A percentile compares a stretch with the other conserved stretches of the same genome.
Conservation (phyloP, 179 eudicot genomes). For the Drosera spatulata region DNA sequence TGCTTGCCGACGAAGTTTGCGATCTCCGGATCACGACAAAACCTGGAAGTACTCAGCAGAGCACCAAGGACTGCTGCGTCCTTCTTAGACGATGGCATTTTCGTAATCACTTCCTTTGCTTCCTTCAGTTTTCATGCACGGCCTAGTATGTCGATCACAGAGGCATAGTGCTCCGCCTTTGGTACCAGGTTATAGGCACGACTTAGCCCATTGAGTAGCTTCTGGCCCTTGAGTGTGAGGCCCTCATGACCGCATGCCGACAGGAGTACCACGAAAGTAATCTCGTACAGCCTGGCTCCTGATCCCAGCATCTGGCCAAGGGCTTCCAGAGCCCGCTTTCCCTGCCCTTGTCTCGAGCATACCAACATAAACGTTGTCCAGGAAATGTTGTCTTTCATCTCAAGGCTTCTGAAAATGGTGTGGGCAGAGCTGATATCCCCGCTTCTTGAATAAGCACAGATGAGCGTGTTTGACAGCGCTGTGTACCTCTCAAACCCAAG, state of each 20-base stretch:
- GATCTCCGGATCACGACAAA: background rate
- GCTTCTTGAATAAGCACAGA: slow-evolving; percentile 6
- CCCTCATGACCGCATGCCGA: slow-evolving; percentile 11
- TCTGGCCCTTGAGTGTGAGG: slow-evolving; percentile 1
- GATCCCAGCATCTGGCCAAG: slow-evolving; percentile 5
- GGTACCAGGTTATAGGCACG: slow-evolving; percentile 5
- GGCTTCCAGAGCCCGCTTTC: background rate
- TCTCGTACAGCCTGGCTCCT: slow-evolving; percentile 3
- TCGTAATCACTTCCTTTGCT: background rate
- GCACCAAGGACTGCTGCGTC: slow-evolving; percentile 1
- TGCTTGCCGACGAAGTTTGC: background rate
- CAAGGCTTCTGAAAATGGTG: background rate
- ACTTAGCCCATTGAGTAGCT: slow-evolving; percentile 4
- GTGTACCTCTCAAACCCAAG: slow-evolving; percentile 6
- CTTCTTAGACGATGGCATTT: slow-evolving; percentile 6
- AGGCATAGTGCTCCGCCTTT: slow-evolving; percentile 10
- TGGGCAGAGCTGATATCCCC: slow-evolving; percentile 7
- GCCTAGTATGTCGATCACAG: slow-evolving; percentile 7
- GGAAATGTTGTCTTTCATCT: slow-evolving; percentile 6
- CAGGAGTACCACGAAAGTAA: slow-evolving; percentile 6
- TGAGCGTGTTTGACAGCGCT: background rate
- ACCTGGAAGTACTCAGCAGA: slow-evolving; percentile 8
- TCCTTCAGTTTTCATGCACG: slow-evolving; percentile 6
- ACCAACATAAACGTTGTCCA: slow-evolving; percentile 10
- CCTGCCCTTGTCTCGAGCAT: slow-evolving; percentile 9